Evolutionary conservation across 495 filamentous ascomycete genomes (phyloP), one percentile per base, ranked within the genome.

Genomic region (Daldinia loculata): DNA sequence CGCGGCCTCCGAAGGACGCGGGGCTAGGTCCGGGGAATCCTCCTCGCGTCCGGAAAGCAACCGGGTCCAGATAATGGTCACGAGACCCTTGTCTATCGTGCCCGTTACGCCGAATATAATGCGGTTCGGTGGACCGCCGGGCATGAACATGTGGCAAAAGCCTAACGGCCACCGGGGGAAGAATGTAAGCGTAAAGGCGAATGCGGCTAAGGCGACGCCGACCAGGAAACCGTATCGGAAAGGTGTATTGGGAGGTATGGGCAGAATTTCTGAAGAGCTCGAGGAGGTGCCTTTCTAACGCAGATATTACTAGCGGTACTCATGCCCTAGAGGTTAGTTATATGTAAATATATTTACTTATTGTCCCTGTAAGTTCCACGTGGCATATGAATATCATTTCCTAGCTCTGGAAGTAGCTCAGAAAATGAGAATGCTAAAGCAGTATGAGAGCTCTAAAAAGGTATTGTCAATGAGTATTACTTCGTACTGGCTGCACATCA

Each of bases 301-400:
- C 0, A 9, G 15, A 29, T 53, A 53, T 53, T 24, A 48, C 6
- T 53, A 53, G 26, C 50, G 12, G 17, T 30, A n/a, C 15, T 26
- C 3, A 12, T 53, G 24, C 82, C 30, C 80, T 15, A 8, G 53
- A 56, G 55, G n/a, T 57, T 11, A 26, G 17, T 45, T 29, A 45
- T 34, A 8, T 22, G 29, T 22, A 38, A 38, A 38, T 17, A 22
- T 22, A 24, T 48, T 48, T 19, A 12, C 43, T 48, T 11, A 3
- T 24, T 11, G 19, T 48, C 6, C 41, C 19, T 11, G 9, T 48
- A 48, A 24, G 22, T 24, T 22, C 19, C 22, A 12, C 24, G 11
- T 24, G 9, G 4, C 8, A 8, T 22, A 48, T 48, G 43, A 48
- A 48, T 24, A 12, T 48, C 3, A 48, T 48, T 48, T 48, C 22